Percentiles rank a stretch among this genome's conserved stretches.
Evolutionary conservation across 1,284 basidiomycete genomes (phyloP).

Genomic region (Pulveroboletus sp.): DNA sequence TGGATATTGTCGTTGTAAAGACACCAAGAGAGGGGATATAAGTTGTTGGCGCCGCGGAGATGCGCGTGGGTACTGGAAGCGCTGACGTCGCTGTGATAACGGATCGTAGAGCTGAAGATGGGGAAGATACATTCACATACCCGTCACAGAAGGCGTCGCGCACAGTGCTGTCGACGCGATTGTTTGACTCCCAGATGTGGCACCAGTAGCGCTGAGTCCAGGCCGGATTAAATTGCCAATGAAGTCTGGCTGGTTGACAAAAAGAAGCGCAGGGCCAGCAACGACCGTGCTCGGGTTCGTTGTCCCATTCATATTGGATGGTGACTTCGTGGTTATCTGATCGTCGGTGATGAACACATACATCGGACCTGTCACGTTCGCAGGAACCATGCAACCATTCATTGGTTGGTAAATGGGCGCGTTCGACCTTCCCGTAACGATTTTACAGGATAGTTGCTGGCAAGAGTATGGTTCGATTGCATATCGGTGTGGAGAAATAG

Average conservation of each 20-base stretch:
- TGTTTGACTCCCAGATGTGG: neutral
- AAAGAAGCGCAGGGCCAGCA: slow-evolving; percentile 71
- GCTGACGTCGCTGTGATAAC: neutral
- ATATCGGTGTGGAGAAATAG: neutral
- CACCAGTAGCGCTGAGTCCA: slow-evolving; percentile 1
- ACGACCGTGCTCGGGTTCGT: slow-evolving; percentile 46
- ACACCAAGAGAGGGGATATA: neutral
- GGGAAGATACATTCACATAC: slow-evolving; percentile 11
- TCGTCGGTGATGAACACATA: slow-evolving; percentile 70
- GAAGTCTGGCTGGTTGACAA: slow-evolving; percentile 55
- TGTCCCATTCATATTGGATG: slow-evolving; percentile 11
- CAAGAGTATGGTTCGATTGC: neutral
- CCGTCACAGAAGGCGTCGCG: slow-evolving; percentile 49
- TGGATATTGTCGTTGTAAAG: slow-evolving; percentile 15
- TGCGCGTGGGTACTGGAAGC: neutral
- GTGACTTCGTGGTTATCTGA: slow-evolving; percentile 41
- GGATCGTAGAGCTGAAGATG: neutral
- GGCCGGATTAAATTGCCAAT: slow-evolving; percentile 50
- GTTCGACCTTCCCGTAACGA: slow-evolving; percentile 67
- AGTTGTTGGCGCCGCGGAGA: slow-evolving; percentile 12
- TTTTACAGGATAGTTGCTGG: slow-evolving; percentile 71
- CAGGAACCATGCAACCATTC: slow-evolving; percentile 60
- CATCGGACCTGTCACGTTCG: slow-evolving; percentile 68
- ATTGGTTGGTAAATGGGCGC: slow-evolving; percentile 60
- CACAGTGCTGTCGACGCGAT: slow-evolving; percentile 12